Base-by-base conservation (phyloP, 164 flowering plant species). In the Pachysandra terminalis region DNA sequence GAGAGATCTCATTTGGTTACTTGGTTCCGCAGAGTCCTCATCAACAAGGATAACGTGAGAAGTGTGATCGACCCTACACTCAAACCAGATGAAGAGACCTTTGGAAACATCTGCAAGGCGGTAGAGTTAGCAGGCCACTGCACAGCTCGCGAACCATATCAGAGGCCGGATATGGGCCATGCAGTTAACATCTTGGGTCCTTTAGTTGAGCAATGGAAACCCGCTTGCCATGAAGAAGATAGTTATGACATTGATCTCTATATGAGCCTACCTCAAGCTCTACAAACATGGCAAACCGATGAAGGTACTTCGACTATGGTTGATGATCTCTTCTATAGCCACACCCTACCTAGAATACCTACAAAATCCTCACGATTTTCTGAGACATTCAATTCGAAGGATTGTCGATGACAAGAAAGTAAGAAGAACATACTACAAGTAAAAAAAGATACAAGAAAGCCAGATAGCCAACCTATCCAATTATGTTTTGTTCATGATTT, bases 91-190 rank as follows among this genome's bases (percentile, higher is more conserved):
- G 83, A 80, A 26, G 85, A 80, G 64, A 74, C 81, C 9, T 25
- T 74, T 56, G 78, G 66, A 15, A 80, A 81, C 75, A 78, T 82
- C 16, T 60, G 61, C 59, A 80, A 71, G 56, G 85, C 80, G 14
- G 77, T 80, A 9, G 83, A 82, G 72, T 69, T 82, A 32, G 85
- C 83, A 16, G 83, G 81, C 16, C 81, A 80, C 56, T 82, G 85
- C 74, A 82, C 51, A 45, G 85, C 83, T 27, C 78, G 80, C 1
- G 83, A 82, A 67, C 77, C 85, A 16, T 61, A 59, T 63, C 83
- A 82, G 37, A 75, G 85, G 60, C 85, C 85, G 0, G 81, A 82
- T 41, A 82, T 82, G 85, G 82, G 85, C 8, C 83, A 82, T 59
- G 83, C 80, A 2, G 85, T 82, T 28, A 82, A 82, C 60, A 71